Percentiles rank a stretch among this genome's conserved stretches.
Conservation (phyloP, 73 alveolate genomes). For the Tetrahymena thermophila region DNA sequence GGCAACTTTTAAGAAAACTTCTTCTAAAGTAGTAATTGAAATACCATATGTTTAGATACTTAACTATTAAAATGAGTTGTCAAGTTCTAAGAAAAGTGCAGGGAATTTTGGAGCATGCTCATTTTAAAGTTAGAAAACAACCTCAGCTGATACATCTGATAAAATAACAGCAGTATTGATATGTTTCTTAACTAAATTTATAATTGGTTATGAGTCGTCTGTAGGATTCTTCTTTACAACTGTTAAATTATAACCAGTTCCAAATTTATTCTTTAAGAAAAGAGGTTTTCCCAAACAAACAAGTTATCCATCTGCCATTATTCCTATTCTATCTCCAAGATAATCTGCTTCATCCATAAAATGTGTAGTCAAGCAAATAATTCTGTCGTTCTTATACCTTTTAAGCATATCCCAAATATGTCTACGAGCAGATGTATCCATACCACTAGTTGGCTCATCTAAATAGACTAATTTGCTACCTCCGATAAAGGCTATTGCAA, state of each 20-base stretch:
- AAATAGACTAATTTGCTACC: slow-evolving; percentile 77
- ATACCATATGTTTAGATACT: slow-evolving; percentile 81
- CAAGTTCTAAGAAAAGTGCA: slow-evolving; percentile 67
- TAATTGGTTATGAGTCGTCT: slow-evolving; percentile 20
- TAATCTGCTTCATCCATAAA: slow-evolving; percentile 98
- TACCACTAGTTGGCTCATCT: slow-evolving; percentile 97
- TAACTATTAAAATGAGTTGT: slow-evolving; percentile 39
- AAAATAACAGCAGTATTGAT: slow-evolving; percentile 7
- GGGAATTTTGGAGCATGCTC: slow-evolving; percentile 47
- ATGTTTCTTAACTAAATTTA: slow-evolving; percentile 21
- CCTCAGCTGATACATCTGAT: slow-evolving; percentile 63
- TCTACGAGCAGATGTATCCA: slow-evolving; percentile 93
- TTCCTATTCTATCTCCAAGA: slow-evolving; percentile 96
- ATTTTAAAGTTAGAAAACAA: slow-evolving; percentile 58
- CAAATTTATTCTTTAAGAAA: slow-evolving; percentile 87
- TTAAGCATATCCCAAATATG: slow-evolving; percentile 94
- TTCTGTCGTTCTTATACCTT: slow-evolving; percentile 74
- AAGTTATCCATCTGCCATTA: slow-evolving; percentile 88
- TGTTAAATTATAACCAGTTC: slow-evolving; percentile 84
- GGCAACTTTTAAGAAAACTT: slow-evolving; percentile 83
- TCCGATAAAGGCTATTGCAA: slow-evolving; percentile 94
- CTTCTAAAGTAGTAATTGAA: slow-evolving; percentile 90
- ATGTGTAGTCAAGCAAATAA: slow-evolving; percentile 93
- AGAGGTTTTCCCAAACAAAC: slow-evolving; percentile 88
- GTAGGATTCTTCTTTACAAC: slow-evolving; percentile 33